Conservation (phyloP, 257 asterid genomes). For the Capsicum pubescens region DNA sequence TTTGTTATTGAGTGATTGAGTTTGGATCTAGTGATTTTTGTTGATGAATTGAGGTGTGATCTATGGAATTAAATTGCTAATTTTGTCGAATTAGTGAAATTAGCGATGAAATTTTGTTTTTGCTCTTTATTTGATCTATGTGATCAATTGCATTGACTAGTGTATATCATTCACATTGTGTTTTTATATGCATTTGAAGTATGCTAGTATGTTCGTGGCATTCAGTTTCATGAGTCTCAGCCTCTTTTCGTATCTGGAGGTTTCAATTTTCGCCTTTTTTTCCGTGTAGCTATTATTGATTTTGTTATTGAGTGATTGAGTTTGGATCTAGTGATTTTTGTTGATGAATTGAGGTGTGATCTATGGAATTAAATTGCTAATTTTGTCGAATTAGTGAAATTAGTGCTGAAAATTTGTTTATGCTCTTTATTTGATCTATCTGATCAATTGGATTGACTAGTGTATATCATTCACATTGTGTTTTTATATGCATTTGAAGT, state of each 20-base stretch:
- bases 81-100: not conserved
- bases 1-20: no score
- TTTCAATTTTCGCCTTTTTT: slow-evolving; percentile 30
- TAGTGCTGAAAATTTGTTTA: not conserved
- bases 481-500: not conserved
- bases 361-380: not conserved
- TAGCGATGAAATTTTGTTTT: not conserved
- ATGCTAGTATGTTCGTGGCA: no score
- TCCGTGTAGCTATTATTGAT: not conserved
- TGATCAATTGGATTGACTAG: not conserved
- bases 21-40: no score
- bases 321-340: not conserved
- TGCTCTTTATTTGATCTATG: not conserved
- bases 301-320: not conserved
- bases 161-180: not conserved
- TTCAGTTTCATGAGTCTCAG: no score
- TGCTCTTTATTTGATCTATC: not conserved
- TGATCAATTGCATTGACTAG: not conserved
- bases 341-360: not conserved
- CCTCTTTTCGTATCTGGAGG: no score
- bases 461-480: slow-evolving; percentile 6
- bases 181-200: not conserved
- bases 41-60: no score
- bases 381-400: slow-evolving; percentile 8
- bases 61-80: no score